Evolutionary conservation across 495 filamentous ascomycete genomes (phyloP), one percentile per base, ranked within the genome.

Genomic region (Friedmanniomyces simplex): DNA sequence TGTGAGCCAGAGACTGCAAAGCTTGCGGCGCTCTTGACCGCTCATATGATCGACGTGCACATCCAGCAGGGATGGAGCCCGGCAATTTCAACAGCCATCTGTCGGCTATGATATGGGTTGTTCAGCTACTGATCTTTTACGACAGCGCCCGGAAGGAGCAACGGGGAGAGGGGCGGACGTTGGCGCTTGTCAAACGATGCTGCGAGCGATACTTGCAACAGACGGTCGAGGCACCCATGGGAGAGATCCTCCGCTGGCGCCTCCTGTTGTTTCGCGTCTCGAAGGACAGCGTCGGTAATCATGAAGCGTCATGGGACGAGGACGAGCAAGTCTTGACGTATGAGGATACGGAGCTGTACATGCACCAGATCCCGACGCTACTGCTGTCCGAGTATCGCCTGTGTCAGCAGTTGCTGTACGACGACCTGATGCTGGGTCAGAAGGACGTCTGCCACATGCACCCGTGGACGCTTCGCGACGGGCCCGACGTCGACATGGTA

Each of bases 1-100:
- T 10, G 67, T 52, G 1, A 77, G 49, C 84, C 81, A 87, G 41
- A 45, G 58, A 2, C 45, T 22, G 42, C 69, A 61, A 2, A 72
- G 45, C 1, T 14, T 21, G 20, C 45, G 25, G 13, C 69, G 66
- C 58, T 73, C 70, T 8, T 22, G 12, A 22, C 24, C 13, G 11
- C 54, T 49, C 68, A 70, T 70, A n/a, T 41, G 11, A 30, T 47
- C 10, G 10, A 68, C 14, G 10, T 58, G 5, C 16, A 8, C 24
- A 21, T 47, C 16, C n/a, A 20, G 43, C 21, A 68, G 59, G 54
- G 54, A 54, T 43, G 37, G 42, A 47, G 24, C 54, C 54, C 39
- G 54, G 54, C 41, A 56, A 56, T 25, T 56, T 56, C 42, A 56
- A 36, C 41, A 47, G 54, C 41, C 1, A 22, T 20, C 54, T 56